A percentile compares a stretch with the other conserved stretches of the same genome.
phyloP scores from a whole-genome alignment of 345 rosid genomes.

The Raphanus raphanistrum region DNA sequence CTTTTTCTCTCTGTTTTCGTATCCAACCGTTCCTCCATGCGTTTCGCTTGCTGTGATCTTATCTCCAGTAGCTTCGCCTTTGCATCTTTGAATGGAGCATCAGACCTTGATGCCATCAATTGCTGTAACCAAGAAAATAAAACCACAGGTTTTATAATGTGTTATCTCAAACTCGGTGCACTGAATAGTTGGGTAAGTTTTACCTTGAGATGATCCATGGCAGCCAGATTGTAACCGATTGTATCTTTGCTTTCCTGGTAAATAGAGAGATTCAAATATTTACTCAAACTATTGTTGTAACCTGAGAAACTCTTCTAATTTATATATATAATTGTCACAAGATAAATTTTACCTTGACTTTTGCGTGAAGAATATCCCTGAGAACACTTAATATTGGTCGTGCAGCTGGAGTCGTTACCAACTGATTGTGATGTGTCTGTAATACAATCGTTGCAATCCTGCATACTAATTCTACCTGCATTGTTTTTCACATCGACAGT shows the following conservation, averaged over 20 bases:
- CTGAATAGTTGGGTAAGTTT: not conserved
- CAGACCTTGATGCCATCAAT: slow-evolving; percentile 85
- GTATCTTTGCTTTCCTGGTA: slow-evolving; percentile 84
- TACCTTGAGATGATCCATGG: slow-evolving; percentile 95
- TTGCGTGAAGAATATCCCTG: slow-evolving; percentile 61
- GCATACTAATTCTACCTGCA: slow-evolving; percentile 85
- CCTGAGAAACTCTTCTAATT: not conserved
- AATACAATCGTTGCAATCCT: slow-evolving; percentile 68
- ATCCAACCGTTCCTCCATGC: slow-evolving; percentile 50
- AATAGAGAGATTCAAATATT: slow-evolving; percentile 12
- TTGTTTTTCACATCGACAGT: not conserved
- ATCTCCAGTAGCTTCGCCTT: slow-evolving; percentile 69
- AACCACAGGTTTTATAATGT: not conserved
- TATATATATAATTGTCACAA: not conserved
- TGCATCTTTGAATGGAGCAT: slow-evolving; percentile 82
- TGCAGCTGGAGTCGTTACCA: slow-evolving; percentile 78
- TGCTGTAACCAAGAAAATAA: slow-evolving; percentile 53
- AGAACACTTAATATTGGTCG: slow-evolving; percentile 70
- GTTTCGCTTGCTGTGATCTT: slow-evolving; percentile 55
- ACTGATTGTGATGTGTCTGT: slow-evolving; percentile 77
- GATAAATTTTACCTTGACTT: slow-evolving; percentile 61
- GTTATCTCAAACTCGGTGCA: no score
- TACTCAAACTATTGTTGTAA: not conserved
- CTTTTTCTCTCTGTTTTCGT: slow-evolving; percentile 55
- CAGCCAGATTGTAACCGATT: slow-evolving; percentile 88